Percentiles rank a stretch among this genome's conserved stretches.
phyloP scores from a whole-genome alignment of 768 basidiomycete species.

The Nidularia sp. region DNA sequence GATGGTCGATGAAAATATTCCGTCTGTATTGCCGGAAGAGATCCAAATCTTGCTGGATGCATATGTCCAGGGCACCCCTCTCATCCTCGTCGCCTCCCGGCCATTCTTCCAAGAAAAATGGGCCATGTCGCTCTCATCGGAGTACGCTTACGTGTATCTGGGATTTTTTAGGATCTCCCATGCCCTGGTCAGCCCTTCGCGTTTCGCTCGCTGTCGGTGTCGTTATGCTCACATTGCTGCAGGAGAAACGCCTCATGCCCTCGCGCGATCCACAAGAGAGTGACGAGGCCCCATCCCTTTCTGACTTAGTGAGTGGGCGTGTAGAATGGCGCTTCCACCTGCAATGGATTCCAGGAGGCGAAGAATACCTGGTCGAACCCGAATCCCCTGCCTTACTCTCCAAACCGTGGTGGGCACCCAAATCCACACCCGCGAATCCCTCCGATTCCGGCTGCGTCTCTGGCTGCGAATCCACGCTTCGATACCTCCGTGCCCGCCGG shows the following conservation, averaged over 20 bases:
- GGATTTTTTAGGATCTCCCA: conserved; percentile 42
- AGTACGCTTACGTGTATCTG: conserved; percentile 37
- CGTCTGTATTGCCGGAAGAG: conserved; percentile 35
- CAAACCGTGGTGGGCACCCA: conserved; percentile 21
- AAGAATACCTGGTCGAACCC: conserved; percentile 25
- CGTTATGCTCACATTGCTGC: neutral
- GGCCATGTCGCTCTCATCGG: conserved; percentile 24
- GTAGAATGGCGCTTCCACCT: conserved; percentile 44
- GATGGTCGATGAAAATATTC: conserved; percentile 7
- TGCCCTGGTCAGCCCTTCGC: conserved; percentile 25
- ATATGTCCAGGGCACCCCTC: conserved; percentile 29
- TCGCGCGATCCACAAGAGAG: too few relatives aligned
- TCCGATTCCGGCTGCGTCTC: conserved; percentile 9
- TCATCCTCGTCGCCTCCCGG: conserved; percentile 35
- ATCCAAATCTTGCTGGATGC: conserved; percentile 36
- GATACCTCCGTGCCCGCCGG: neutral
- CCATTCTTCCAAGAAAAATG: conserved; percentile 19
- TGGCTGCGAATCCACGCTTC: conserved; percentile 8
- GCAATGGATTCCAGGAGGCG: conserved; percentile 47
- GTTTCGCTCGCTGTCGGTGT: too few relatives aligned
- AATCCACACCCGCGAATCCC: conserved; percentile 12
- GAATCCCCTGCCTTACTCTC: conserved; percentile 2
- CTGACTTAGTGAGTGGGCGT: conserved; percentile 16
- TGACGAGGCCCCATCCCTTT: neutral
- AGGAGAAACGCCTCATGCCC: conserved; percentile 14